Base-by-base conservation (phyloP, 805 yeast species). In the Monosporozyma siamensis region DNA sequence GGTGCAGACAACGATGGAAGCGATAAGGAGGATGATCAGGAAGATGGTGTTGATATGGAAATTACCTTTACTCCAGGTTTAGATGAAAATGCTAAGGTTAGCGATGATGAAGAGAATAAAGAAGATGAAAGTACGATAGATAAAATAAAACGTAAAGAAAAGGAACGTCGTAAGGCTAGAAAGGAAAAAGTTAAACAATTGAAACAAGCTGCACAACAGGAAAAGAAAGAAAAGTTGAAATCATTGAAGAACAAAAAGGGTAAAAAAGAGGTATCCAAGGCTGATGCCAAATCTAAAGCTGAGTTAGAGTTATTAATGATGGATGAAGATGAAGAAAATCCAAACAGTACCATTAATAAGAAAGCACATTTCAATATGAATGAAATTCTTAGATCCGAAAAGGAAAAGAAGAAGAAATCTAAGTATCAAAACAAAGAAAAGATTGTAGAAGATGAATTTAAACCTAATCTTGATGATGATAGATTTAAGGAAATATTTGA, bases 1-100 rank as follows among this genome's bases (percentile, higher is more conserved):
- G 71, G 65, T 21, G 49, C 37, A 12, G n/a, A n/a, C n/a, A n/a
- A n/a, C n/a, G 44, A 42, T n/a, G 38, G 46, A 20, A 23, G 25
- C 9, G 44, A 41, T n/a, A 36, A 46, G 18, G 59, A 52, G 11
- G 68, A 60, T 10, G 74, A 67, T 11, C 72, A 66, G 14, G 80
- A 77, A 23, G 82, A 70, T 39, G 90, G 78, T 38, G 81, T 84
- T 23, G 96, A 88, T 55, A 84, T 92, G 87, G 97, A 92, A 61
- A 85, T 92, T 53, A 88, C 97, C 0, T 92, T 92, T 63, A 87
- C 89, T 30, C 96, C 97, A 2, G 97, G 86, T 3, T 64, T 88
- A 41, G 74, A 72, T 36, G 47, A 70, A 23, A 65, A 58, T 17
- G 65, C 55, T 4, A 18, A 17, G 31, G 64, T 54, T 2, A 50